These are phyloP conservation scores for Lasiosphaeria ovina DNA, from an alignment of 495 filamentous ascomycete genomes.

Conservation along the genomic window DNA sequence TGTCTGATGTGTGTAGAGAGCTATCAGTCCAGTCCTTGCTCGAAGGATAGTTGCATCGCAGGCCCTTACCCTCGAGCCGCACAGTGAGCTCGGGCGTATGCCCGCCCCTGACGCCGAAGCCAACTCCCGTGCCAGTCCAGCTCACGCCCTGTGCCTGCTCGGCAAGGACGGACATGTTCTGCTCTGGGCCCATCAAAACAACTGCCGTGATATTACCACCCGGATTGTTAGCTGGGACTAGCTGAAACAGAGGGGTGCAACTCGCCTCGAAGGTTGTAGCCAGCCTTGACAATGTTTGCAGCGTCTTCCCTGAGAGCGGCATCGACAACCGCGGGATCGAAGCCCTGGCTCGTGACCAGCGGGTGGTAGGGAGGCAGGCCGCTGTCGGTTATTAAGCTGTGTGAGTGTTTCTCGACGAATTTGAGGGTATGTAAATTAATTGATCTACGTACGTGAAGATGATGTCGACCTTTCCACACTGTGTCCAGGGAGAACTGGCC, in stretches of 20 bases:
- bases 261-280: constrained; percentile 12
- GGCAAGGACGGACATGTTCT: constrained; percentile 1
- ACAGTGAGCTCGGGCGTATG: not conserved
- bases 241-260: not conserved
- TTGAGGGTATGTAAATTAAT: not conserved
- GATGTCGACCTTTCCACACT: constrained; percentile 6
- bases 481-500: too few relatives aligned
- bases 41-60: too few relatives aligned
- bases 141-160: not conserved
- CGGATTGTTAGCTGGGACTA: not conserved
- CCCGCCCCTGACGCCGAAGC: not conserved
- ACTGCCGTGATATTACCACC: not conserved
- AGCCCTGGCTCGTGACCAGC: constrained; percentile 8
- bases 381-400: not conserved
- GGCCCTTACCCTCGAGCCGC: not conserved
- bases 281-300: constrained; percentile 2
- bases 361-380: constrained; percentile 13
- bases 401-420: not conserved
- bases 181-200: constrained; percentile 3
- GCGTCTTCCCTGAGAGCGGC: constrained; percentile 5
- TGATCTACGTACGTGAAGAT: constrained; percentile 4
- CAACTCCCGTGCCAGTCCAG: not conserved
- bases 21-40: not conserved
- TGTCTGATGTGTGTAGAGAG: not conserved
- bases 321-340: constrained; percentile 8